These are phyloP conservation scores for Beta vulgaris DNA, from an alignment of 148 eudicot genomes.

Conservation along the genomic window DNA sequence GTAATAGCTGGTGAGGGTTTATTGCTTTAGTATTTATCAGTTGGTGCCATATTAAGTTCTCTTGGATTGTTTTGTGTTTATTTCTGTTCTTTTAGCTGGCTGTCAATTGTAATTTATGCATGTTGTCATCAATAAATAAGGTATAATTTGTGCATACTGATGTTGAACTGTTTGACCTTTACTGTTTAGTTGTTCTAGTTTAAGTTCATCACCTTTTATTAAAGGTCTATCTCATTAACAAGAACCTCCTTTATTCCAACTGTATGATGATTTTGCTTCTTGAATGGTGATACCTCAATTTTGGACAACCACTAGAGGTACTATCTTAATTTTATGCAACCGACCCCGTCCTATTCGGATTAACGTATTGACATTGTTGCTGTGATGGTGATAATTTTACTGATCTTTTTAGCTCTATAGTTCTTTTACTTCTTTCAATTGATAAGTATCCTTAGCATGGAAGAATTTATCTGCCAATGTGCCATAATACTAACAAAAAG, in stretches of 20 bases:
- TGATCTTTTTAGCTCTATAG: too few relatives aligned
- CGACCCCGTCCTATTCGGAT: too few relatives aligned
- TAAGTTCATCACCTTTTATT: neutral
- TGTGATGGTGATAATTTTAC: too few relatives aligned
- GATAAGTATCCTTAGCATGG: neutral
- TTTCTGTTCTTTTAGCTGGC: neutral
- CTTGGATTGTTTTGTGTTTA: neutral
- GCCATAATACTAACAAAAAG: too few relatives aligned
- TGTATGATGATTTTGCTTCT: neutral
- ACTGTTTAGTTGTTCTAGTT: neutral
- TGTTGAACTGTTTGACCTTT: neutral
- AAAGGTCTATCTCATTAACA: neutral
- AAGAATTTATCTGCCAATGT: too few relatives aligned
- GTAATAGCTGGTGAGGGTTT: conserved; percentile 77
- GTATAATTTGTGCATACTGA: neutral
- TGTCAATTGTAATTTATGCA: neutral
- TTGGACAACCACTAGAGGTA: too few relatives aligned
- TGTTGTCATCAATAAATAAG: neutral
- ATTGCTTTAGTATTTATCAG: neutral
- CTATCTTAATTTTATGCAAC: too few relatives aligned
- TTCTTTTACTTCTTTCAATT: too few relatives aligned
- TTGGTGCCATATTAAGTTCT: neutral
- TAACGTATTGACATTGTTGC: too few relatives aligned
- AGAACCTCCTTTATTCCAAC: neutral
- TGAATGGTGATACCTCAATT: neutral